Base-by-base conservation (phyloP, 2,329 filamentous ascomycete genomes). In the Leptographium radiaticola region DNA sequence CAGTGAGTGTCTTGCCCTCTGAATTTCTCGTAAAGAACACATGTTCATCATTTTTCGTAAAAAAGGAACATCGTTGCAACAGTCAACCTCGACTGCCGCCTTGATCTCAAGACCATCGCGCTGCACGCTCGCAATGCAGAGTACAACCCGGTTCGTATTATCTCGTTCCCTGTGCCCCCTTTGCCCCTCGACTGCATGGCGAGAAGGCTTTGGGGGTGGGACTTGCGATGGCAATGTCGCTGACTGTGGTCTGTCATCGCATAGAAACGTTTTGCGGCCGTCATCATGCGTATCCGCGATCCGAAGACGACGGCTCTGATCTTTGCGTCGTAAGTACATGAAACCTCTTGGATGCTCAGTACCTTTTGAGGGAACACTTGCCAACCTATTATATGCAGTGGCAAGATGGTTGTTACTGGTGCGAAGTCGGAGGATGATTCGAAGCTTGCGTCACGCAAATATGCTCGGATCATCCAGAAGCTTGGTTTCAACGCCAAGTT, bases 401-500 rank as follows among this genome's bases (percentile, higher is more conserved):
- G 93, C 72, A 98, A 98, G 80, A 98, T 98, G 93, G 93, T 98
- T 49, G 93, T 97, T 16, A 98, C 93, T 53, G 91, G 91, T 74
- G 91, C 91, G 59, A 97, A 97, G 74, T 95, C 89, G 1, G 93
- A 97, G 68, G 93, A 97, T 68, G 93, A 97, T 67, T 95, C 89
- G 54, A 96, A 96, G 75, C 83, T 98, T 64, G 93, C 93, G 8
- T 93, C 86, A 56, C 85, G 91, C 73, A 98, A 98, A 74, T 98
- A 98, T 68, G 93, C 93, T 52, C 90, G 93, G 65, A 98, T 98
- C 70, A 98, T 98, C 64, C 93, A 98, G 78, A 98, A 98, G 77
- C 87, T 98, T 57, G 93, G 93, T 58, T 98, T 98, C 80, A 96
- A 96, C 63, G 91, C 93, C 64, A 97, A 96, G 81, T 97, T 98